phyloP scores from a whole-genome alignment of 768 basidiomycete species.

The Roridomyces roridus region DNA sequence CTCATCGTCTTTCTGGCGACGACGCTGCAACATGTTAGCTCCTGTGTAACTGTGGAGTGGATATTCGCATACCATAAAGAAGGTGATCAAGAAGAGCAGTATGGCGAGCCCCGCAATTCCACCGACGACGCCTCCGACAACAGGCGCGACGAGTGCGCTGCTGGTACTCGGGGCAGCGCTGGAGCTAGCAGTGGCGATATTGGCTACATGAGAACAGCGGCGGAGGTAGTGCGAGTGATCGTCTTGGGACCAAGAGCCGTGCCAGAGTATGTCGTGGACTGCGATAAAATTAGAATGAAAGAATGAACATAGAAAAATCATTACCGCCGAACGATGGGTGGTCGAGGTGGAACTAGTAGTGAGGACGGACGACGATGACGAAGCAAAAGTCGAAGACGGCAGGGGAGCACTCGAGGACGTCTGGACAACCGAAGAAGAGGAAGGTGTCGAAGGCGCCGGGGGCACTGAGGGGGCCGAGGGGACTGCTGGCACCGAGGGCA shows the following conservation, averaged over 20 bases:
- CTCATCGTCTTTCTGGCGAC: slow-evolving; percentile 46
- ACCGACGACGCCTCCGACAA: slow-evolving; percentile 53
- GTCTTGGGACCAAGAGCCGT: slow-evolving; percentile 13
- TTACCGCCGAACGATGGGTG: neutral
- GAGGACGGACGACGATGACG: neutral
- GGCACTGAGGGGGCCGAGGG: neutral
- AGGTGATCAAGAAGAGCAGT: slow-evolving; percentile 48
- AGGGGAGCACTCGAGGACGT: neutral
- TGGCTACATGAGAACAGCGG: too few relatives aligned
- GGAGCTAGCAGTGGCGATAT: too few relatives aligned
- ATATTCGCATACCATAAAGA: slow-evolving; percentile 48
- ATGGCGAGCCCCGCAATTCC: slow-evolving; percentile 49
- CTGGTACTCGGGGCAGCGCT: neutral
- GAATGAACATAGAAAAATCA: neutral
- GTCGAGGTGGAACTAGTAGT: neutral
- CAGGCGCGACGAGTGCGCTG: slow-evolving; percentile 22
- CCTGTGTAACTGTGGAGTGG: neutral
- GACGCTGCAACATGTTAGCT: slow-evolving; percentile 40
- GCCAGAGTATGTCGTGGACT: slow-evolving; percentile 19
- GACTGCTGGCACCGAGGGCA: neutral
- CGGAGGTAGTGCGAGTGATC: slow-evolving; percentile 11
- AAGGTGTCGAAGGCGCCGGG: neutral
- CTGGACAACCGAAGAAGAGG: neutral
- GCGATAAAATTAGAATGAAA: neutral
- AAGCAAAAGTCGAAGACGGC: neutral